phyloP scores from a whole-genome alignment of 176 grass and related monocot genomes.

The Musa beccarii region DNA sequence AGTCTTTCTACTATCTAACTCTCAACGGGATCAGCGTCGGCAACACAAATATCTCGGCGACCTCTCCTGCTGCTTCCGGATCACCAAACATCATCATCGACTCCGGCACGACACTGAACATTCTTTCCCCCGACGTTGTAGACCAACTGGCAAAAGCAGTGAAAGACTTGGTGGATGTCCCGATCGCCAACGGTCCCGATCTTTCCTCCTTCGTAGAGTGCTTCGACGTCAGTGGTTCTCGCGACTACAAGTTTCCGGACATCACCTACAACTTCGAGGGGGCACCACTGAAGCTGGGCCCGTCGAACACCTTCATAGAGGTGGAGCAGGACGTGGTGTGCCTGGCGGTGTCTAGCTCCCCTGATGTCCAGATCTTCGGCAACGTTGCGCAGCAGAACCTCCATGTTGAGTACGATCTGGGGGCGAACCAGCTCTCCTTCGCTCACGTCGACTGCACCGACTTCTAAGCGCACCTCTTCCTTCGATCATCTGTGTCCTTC shows the following conservation, averaged over 20 bases:
- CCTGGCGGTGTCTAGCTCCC: not conserved
- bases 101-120: slow-evolving; percentile 9
- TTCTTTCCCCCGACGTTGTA: not conserved
- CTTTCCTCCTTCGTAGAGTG: not conserved
- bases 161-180: not conserved
- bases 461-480: too few relatives aligned
- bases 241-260: not conserved
- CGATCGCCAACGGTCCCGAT: not conserved
- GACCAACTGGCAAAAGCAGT: not conserved
- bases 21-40: not conserved
- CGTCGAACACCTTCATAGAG: not conserved
- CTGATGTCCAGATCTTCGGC: not conserved
- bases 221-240: not conserved
- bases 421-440: not conserved
- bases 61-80: too few relatives aligned
- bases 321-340: not conserved
- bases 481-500: too few relatives aligned
- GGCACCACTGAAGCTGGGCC: not conserved
- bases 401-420: slow-evolving; percentile 5
- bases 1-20: not conserved
- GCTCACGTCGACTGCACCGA: not conserved
- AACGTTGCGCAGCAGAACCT: slow-evolving; percentile 16
- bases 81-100: slow-evolving; percentile 12
- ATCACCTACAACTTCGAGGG: not conserved
- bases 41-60: not conserved